Evolutionary conservation across 2,329 filamentous ascomycete species (phyloP).

Genomic region (Penicillium nordicum): DNA sequence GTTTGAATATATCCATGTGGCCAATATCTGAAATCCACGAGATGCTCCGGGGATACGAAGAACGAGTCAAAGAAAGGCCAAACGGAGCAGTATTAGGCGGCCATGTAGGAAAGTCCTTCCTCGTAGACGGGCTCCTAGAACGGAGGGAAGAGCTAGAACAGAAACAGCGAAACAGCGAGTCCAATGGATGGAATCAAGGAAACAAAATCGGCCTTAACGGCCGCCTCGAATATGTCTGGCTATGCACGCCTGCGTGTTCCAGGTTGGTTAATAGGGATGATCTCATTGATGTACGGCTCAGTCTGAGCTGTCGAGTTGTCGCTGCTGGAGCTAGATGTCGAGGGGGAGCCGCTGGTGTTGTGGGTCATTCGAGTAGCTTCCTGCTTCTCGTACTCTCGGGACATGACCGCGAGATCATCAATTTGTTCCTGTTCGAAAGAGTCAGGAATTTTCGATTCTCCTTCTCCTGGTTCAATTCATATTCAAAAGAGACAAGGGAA

Average conservation of each 20-base stretch:
- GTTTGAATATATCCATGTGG: background rate
- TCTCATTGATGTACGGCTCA: constrained; percentile 45
- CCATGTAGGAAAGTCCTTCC: background rate
- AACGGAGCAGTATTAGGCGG: background rate
- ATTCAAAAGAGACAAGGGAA: background rate
- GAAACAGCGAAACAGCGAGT: background rate
- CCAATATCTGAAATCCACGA: background rate
- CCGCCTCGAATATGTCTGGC: constrained; percentile 27
- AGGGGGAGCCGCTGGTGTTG: constrained; percentile 18
- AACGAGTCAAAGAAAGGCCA: background rate
- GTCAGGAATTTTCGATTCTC: constrained; percentile 8
- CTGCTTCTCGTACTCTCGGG: constrained; percentile 47
- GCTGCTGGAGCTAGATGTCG: constrained; percentile 1
- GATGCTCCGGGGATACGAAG: background rate
- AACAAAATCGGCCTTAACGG: constrained; percentile 9
- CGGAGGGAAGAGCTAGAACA: background rate
- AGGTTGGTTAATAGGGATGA: constrained; percentile 37
- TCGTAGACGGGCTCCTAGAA: background rate
- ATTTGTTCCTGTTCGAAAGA: constrained; percentile 44
- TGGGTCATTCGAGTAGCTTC: constrained; percentile 46
- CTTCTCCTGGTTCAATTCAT: background rate
- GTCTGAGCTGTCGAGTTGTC: constrained; percentile 10
- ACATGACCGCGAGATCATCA: constrained; percentile 47
- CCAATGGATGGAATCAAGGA: background rate
- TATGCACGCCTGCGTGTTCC: constrained; percentile 28